These are phyloP conservation scores for Rossbeevera mucosa DNA, from an alignment of 768 basidiomycete species.

Conservation along the genomic window DNA sequence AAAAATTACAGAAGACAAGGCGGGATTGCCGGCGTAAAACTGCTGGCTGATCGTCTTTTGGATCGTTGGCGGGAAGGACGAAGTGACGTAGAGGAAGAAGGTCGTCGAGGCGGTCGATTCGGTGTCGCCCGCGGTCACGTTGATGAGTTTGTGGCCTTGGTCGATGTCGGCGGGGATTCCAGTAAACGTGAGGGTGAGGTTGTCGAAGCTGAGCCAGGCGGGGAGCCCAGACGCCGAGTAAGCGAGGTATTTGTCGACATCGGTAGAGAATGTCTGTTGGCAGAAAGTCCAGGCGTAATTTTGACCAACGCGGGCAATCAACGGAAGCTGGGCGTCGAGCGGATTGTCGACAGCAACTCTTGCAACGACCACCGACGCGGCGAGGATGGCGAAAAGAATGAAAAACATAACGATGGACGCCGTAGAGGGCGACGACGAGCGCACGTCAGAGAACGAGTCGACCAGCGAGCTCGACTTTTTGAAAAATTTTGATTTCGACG, in stretches of 20 bases:
- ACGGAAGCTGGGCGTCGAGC: conserved; percentile 69
- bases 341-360: conserved; percentile 54
- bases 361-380: conserved; percentile 38
- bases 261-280: conserved; percentile 56
- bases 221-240: conserved; percentile 62
- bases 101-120: conserved; percentile 47
- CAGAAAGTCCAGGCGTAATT: conserved; percentile 71
- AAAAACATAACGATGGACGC: conserved; percentile 58
- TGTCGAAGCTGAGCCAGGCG: conserved; percentile 73
- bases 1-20: conserved; percentile 73
- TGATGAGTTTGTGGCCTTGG: conserved; percentile 57
- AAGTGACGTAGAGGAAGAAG: conserved; percentile 56
- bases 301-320: conserved; percentile 63
- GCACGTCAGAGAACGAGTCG: conserved; percentile 43
- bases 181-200: conserved; percentile 50
- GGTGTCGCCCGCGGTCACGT: conserved; percentile 57
- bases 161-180: conserved; percentile 66
- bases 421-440: conserved; percentile 40
- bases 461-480: conserved; percentile 52
- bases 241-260: conserved; percentile 37
- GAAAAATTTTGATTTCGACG: no score
- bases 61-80: conserved; percentile 49
- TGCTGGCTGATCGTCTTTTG: conserved; percentile 52
- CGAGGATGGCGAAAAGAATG: conserved; percentile 52
- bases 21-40: conserved; percentile 55